phyloP scores from a whole-genome alignment of 768 basidiomycete species.

The Rhizopogon salebrosus region DNA sequence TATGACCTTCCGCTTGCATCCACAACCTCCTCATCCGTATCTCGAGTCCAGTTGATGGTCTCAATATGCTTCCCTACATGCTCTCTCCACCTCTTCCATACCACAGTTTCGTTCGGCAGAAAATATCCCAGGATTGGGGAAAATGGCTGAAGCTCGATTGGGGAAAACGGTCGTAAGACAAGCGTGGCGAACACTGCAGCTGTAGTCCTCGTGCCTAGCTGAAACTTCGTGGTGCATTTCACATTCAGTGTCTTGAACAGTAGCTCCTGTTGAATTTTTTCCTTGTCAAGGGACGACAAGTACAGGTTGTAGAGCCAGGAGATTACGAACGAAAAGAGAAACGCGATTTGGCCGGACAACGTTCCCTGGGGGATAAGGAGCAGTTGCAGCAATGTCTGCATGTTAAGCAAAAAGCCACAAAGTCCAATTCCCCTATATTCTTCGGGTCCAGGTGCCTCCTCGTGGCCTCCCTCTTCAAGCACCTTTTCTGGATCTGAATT shows the following conservation, averaged over 20 bases:
- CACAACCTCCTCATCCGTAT: not conserved
- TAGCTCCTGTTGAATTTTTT: not conserved
- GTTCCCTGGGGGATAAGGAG: conserved; percentile 15
- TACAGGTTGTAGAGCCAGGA: conserved; percentile 18
- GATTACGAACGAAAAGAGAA: conserved; percentile 12
- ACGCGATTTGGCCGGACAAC: conserved; percentile 17
- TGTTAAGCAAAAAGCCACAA: conserved; percentile 9
- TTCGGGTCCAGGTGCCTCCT: not conserved
- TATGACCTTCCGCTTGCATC: not conserved
- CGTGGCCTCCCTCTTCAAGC: not conserved
- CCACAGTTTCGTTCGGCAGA: conserved; percentile 11
- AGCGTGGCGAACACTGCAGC: conserved; percentile 17
- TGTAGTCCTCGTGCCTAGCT: conserved; percentile 12
- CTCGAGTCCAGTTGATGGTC: not conserved
- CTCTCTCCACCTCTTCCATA: conserved; percentile 18
- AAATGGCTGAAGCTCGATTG: not conserved
- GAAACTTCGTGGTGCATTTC: conserved; percentile 9
- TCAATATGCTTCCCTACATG: conserved; percentile 12
- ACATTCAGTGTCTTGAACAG: not conserved
- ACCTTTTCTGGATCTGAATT: not conserved
- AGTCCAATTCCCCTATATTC: conserved; percentile 6
- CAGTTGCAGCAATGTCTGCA: conserved; percentile 15
- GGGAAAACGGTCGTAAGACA: conserved; percentile 3
- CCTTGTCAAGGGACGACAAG: conserved; percentile 22
- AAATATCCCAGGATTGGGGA: conserved; percentile 9